Evolutionary conservation across 768 basidiomycete genomes (phyloP).

Genomic region (Coprinopsis cinerea): DNA sequence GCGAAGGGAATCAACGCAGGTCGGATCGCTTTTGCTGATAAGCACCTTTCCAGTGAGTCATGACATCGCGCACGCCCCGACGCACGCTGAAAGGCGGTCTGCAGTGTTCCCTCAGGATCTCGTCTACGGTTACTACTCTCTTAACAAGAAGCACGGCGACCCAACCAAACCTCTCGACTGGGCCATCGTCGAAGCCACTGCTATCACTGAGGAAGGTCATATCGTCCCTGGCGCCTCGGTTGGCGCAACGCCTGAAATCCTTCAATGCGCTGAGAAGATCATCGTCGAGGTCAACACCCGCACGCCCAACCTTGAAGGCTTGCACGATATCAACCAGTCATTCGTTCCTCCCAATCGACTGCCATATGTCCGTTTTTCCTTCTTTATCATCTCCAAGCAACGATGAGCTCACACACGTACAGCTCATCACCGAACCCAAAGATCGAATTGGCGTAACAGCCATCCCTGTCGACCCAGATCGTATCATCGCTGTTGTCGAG

Average conservation of each 20-base stretch:
- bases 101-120: constrained; percentile 46
- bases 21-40: constrained; percentile 42
- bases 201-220: constrained; percentile 41
- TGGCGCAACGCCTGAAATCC: constrained; percentile 42
- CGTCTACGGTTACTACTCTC: constrained; percentile 41
- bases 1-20: constrained; percentile 44
- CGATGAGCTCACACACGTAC: constrained; percentile 2
- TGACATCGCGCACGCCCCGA: neutral
- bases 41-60: constrained; percentile 42
- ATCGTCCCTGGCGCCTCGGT: constrained; percentile 45
- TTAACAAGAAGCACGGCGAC: constrained; percentile 38
- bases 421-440: constrained; percentile 38
- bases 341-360: constrained; percentile 38
- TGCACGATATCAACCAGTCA: constrained; percentile 43
- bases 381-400: neutral
- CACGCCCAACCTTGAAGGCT: constrained; percentile 40
- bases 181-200: constrained; percentile 47
- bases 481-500: constrained; percentile 41
- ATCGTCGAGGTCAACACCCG: constrained; percentile 46
- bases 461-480: constrained; percentile 43
- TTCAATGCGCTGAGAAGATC: constrained; percentile 43
- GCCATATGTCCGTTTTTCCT: constrained; percentile 28
- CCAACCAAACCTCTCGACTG: constrained; percentile 39
- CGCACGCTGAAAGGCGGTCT: neutral
- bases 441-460: constrained; percentile 40